A percentile compares a stretch with the other conserved stretches of the same genome.
phyloP scores from a whole-genome alignment of 352 stramenopile species.

The Pythium graminicola region DNA sequence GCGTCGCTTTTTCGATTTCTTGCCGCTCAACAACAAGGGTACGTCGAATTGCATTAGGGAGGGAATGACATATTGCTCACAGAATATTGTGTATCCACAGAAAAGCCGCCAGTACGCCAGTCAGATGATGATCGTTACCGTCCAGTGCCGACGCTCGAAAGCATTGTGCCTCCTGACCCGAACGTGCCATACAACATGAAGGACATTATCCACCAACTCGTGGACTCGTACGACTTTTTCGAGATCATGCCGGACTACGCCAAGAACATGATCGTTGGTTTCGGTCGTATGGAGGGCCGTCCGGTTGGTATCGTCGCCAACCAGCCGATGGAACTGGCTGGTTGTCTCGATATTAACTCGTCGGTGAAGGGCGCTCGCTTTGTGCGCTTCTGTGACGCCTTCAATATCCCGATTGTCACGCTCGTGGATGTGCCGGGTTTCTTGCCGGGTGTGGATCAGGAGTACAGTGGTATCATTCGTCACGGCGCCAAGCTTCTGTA shows the following conservation, averaged over 20 bases:
- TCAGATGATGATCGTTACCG: slow-evolving; percentile 88
- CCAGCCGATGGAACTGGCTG: slow-evolving; percentile 95
- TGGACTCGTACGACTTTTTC: slow-evolving; percentile 96
- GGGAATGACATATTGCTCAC: neutral
- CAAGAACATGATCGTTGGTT: slow-evolving; percentile 97
- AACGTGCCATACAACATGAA: slow-evolving; percentile 99
- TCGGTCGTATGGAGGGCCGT: slow-evolving; percentile 94
- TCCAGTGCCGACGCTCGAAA: slow-evolving; percentile 81
- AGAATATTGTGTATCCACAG: slow-evolving; percentile 19
- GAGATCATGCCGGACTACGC: slow-evolving; percentile 97
- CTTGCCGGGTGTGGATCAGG: slow-evolving; percentile 93
- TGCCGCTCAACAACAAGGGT: slow-evolving; percentile 91
- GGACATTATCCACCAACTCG: slow-evolving; percentile 92
- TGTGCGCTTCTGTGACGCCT: slow-evolving; percentile 96
- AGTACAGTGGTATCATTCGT: slow-evolving; percentile 92
- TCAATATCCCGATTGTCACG: slow-evolving; percentile 98
- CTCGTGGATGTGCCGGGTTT: slow-evolving; percentile 99
- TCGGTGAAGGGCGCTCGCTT: slow-evolving; percentile 97
- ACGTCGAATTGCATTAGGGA: neutral
- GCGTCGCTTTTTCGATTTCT: slow-evolving; percentile 93
- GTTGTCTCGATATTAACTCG: slow-evolving; percentile 97
- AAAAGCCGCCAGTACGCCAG: slow-evolving; percentile 64
- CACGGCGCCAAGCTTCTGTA: slow-evolving; percentile 97
- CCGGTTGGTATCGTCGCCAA: slow-evolving; percentile 97
- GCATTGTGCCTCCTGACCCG: slow-evolving; percentile 94